Percentiles rank a stretch among this genome's conserved stretches.
phyloP scores from a whole-genome alignment of 257 asterid species.

The Solanum medicagineum region DNA sequence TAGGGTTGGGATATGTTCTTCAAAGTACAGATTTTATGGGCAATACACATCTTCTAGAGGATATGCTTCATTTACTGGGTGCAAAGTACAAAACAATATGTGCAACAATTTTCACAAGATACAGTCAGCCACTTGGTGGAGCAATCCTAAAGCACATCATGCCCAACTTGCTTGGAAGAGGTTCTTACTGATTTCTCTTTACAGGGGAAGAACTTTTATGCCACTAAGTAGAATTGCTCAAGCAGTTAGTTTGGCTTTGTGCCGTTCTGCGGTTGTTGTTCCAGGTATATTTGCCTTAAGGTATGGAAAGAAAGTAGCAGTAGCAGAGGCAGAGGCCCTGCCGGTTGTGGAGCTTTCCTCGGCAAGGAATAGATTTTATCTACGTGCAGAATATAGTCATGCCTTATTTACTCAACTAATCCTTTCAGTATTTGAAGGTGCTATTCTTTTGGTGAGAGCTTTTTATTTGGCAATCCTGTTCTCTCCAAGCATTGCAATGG shows the following conservation, averaged over 20 bases:
- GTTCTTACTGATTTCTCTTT: constrained; percentile 19
- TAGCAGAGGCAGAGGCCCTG: constrained; percentile 40
- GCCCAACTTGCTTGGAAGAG: constrained; percentile 59
- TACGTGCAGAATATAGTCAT: constrained; percentile 60
- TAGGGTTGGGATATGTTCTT: constrained; percentile 17
- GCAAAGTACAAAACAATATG: constrained; percentile 17
- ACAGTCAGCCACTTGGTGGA: constrained; percentile 23
- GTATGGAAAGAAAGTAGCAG: constrained; percentile 41
- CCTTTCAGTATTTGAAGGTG: constrained; percentile 34
- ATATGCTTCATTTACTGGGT: constrained; percentile 20
- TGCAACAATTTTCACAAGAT: constrained; percentile 12
- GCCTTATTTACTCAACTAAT: constrained; percentile 29
- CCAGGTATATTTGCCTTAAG: constrained; percentile 59
- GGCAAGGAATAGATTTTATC: constrained; percentile 35
- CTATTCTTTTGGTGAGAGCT: constrained; percentile 55
- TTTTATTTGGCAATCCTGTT: constrained; percentile 54
- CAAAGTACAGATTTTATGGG: constrained; percentile 28
- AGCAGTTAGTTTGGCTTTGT: constrained; percentile 70
- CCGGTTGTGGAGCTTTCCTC: constrained; percentile 23
- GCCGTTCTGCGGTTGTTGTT: constrained; percentile 44
- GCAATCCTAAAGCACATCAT: constrained; percentile 26
- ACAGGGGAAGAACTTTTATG: constrained; percentile 13
- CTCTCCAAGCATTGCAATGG: constrained; percentile 79
- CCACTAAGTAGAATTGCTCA: constrained; percentile 57
- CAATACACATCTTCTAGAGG: constrained; percentile 21